These are phyloP conservation scores for Brettanomyces sp. DNA, from an alignment of 805 yeast genomes.

Conservation along the genomic window DNA sequence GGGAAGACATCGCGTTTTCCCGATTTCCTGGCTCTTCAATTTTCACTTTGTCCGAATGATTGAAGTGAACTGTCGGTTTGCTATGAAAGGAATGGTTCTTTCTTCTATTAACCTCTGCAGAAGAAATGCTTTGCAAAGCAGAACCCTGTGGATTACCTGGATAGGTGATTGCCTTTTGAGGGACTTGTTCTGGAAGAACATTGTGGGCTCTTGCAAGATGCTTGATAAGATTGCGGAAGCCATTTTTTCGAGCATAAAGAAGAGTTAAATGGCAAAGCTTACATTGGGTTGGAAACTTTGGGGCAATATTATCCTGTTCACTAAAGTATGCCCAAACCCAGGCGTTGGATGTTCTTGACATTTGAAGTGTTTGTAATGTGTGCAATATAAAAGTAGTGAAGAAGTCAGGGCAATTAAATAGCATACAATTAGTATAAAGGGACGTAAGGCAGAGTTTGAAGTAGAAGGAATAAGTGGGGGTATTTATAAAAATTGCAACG, in stretches of 20 bases:
- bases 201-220: slow-evolving; percentile 17
- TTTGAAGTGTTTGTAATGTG: slow-evolving; percentile 1
- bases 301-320: slow-evolving; percentile 16
- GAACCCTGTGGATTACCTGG: slow-evolving; percentile 7
- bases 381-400: background rate
- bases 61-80: too few relatives aligned
- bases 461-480: too few relatives aligned
- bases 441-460: too few relatives aligned
- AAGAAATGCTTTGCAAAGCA: too few relatives aligned
- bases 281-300: slow-evolving; percentile 20
- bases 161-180: too few relatives aligned
- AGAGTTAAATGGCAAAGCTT: slow-evolving; percentile 20
- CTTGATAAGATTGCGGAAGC: slow-evolving; percentile 26
- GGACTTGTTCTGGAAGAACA: too few relatives aligned
- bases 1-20: slow-evolving; percentile 8
- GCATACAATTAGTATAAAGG: too few relatives aligned
- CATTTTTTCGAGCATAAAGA: slow-evolving; percentile 25
- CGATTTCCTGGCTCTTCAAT: too few relatives aligned
- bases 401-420: background rate
- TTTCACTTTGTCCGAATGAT: too few relatives aligned
- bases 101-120: too few relatives aligned
- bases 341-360: slow-evolving; percentile 28
- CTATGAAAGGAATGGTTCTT: too few relatives aligned
- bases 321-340: slow-evolving; percentile 29
- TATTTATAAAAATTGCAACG: too few relatives aligned